phyloP scores from a whole-genome alignment of 495 filamentous ascomycete species.

The Gamarada debralockiae region DNA sequence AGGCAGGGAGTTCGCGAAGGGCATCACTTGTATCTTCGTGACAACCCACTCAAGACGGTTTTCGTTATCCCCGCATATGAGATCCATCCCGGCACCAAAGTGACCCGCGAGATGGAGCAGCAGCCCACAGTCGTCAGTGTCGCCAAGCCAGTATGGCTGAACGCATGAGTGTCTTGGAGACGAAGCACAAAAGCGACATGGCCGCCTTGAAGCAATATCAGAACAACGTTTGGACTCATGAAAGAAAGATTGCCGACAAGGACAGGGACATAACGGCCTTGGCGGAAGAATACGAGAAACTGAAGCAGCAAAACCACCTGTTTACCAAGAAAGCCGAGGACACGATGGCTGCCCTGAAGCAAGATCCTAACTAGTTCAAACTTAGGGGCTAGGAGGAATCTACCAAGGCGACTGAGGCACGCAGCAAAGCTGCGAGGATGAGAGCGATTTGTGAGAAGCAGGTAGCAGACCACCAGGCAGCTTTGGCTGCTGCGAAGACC shows the following conservation, averaged over 20 bases:
- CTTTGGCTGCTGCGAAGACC: background rate
- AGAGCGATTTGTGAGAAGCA: too few species aligned
- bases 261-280: too few species aligned
- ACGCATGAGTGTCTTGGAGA: conserved; percentile 23
- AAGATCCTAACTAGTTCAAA: too few species aligned
- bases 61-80: conserved; percentile 47
- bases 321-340: too few species aligned
- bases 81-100: conserved; percentile 36
- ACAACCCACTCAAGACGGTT: conserved; percentile 29
- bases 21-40: conserved; percentile 39
- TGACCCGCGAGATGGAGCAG: conserved; percentile 37
- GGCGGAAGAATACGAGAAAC: too few species aligned
- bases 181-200: conserved; percentile 21
- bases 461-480: background rate
- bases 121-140: conserved; percentile 41
- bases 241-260: background rate
- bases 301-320: too few species aligned
- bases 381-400: too few species aligned
- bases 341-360: too few species aligned
- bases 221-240: background rate
- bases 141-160: conserved; percentile 30
- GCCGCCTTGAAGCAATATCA: conserved; percentile 20
- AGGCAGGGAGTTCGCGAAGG: conserved; percentile 28
- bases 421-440: too few species aligned
- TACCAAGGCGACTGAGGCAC: too few species aligned